Percentiles rank a stretch among this genome's conserved stretches.
Evolutionary conservation across 192 early-diverging fungal species (phyloP).

Genomic region (Podila verticillata): DNA sequence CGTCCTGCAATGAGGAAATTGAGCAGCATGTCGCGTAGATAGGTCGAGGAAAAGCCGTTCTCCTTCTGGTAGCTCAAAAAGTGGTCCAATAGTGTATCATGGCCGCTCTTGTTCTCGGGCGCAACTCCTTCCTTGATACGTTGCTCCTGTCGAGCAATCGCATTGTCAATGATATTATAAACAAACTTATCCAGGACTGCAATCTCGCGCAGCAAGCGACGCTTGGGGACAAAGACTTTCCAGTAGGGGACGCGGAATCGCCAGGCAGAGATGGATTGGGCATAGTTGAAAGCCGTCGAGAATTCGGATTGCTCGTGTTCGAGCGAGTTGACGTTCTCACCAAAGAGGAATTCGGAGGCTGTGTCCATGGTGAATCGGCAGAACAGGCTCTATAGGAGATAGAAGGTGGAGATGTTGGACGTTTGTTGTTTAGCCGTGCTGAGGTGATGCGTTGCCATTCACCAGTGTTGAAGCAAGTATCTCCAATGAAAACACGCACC

Average conservation of each 20-base stretch:
- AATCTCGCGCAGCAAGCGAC: conserved; percentile 7
- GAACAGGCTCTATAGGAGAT: conserved; percentile 13
- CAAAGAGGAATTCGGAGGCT: conserved; percentile 45
- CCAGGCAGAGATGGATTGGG: conserved; percentile 33
- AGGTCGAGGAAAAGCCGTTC: conserved; percentile 19
- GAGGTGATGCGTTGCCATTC: too few species aligned
- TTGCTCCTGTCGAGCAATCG: conserved; percentile 13
- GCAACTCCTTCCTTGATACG: not conserved
- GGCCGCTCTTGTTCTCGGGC: not conserved
- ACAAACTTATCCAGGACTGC: conserved; percentile 40
- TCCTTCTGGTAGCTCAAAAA: conserved; percentile 39
- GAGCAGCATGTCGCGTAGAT: conserved; percentile 44
- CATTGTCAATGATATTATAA: conserved; percentile 40
- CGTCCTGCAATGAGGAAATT: conserved; percentile 47
- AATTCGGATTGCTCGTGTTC: conserved; percentile 23
- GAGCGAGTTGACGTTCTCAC: conserved; percentile 29
- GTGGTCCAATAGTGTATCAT: conserved; percentile 32
- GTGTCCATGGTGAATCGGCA: conserved; percentile 44
- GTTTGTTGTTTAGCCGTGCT: too few species aligned
- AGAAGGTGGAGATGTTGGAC: not conserved
- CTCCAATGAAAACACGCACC: not conserved
- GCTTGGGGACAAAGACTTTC: conserved; percentile 21
- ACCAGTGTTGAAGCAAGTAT: not conserved
- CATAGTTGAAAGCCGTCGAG: conserved; percentile 35
- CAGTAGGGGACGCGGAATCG: conserved; percentile 42